Percentiles rank a stretch among this genome's conserved stretches.
phyloP scores from a whole-genome alignment of 2,329 filamentous ascomycete species.

The Gliomastix tumulicola region DNA sequence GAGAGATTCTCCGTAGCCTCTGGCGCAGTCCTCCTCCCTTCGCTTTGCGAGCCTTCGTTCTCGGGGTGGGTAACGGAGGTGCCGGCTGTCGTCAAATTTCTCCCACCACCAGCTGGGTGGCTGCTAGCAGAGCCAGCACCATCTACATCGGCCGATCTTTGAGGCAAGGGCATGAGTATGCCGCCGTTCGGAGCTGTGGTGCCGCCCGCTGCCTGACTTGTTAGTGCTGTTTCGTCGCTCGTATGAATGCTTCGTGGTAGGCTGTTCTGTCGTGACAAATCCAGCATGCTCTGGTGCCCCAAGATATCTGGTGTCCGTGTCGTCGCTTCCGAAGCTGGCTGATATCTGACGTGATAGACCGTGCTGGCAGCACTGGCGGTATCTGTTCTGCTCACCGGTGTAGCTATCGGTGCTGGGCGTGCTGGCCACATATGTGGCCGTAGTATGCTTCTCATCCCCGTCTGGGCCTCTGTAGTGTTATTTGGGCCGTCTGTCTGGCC shows the following conservation, averaged over 20 bases:
- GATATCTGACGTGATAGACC: constrained; percentile 56
- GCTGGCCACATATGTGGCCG: constrained; percentile 48
- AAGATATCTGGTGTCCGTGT: constrained; percentile 35
- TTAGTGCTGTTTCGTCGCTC: constrained; percentile 12
- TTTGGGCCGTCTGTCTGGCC: constrained; percentile 2
- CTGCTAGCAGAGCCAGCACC: too few species aligned
- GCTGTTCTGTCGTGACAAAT: constrained; percentile 27
- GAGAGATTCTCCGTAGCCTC: too few species aligned
- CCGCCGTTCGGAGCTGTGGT: too few species aligned
- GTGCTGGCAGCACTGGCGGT: constrained; percentile 59
- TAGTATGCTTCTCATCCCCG: constrained; percentile 25
- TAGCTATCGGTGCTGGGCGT: constrained; percentile 46
- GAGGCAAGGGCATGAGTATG: too few species aligned
- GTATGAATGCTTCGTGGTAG: constrained; percentile 13
- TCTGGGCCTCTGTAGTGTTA: constrained; percentile 13
- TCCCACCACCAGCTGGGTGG: too few species aligned
- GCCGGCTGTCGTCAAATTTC: too few species aligned
- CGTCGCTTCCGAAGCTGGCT: constrained; percentile 46
- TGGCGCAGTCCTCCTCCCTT: too few species aligned
- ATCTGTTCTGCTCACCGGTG: constrained; percentile 54
- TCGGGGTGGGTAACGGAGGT: too few species aligned
- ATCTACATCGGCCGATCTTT: too few species aligned
- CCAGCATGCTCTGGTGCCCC: constrained; percentile 16
- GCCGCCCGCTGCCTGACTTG: constrained; percentile 5
- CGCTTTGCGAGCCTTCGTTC: too few species aligned